Percentiles rank a stretch among this genome's conserved stretches.
phyloP scores from a whole-genome alignment of 2,329 filamentous ascomycete species.

The Leptographium wingfieldii region DNA sequence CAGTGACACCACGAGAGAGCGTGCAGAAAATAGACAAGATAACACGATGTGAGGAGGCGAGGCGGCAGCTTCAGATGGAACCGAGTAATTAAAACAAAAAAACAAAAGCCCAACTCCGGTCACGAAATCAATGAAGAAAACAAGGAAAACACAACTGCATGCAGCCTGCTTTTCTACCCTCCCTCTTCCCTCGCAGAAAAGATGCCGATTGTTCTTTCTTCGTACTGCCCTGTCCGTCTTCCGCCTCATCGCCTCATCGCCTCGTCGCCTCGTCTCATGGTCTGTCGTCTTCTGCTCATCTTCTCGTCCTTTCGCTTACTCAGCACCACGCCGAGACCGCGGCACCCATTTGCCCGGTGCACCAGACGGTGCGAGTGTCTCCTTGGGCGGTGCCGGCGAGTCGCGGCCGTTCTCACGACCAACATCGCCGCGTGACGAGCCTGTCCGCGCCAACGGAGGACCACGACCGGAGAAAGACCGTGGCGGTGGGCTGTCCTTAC shows the following conservation, averaged over 20 bases:
- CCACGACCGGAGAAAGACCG: conserved; percentile 25
- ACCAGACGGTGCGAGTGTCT: conserved; percentile 40
- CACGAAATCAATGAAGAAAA: neutral
- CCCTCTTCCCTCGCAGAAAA: neutral
- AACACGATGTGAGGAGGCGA: neutral
- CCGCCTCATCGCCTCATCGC: neutral
- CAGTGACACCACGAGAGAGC: neutral
- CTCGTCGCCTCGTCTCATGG: no score
- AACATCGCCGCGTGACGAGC: conserved; percentile 20
- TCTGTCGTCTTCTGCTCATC: neutral
- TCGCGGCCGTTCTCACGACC: conserved; percentile 25
- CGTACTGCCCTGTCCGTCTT: neutral
- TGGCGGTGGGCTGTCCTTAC: conserved; percentile 15
- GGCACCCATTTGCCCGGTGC: conserved; percentile 49
- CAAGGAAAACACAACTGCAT: neutral
- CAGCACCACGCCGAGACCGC: conserved; percentile 18
- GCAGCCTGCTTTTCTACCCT: neutral
- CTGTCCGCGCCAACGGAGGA: conserved; percentile 29
- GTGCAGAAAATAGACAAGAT: neutral
- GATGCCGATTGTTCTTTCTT: no score
- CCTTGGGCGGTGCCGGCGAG: conserved; percentile 28
- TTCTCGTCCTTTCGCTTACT: neutral
- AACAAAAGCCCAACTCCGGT: neutral
- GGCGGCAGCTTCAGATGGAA: neutral
- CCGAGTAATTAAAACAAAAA: neutral